These are phyloP conservation scores for Colletotrichum cuscutae DNA, from an alignment of 2,329 filamentous ascomycete species.

Conservation along the genomic window DNA sequence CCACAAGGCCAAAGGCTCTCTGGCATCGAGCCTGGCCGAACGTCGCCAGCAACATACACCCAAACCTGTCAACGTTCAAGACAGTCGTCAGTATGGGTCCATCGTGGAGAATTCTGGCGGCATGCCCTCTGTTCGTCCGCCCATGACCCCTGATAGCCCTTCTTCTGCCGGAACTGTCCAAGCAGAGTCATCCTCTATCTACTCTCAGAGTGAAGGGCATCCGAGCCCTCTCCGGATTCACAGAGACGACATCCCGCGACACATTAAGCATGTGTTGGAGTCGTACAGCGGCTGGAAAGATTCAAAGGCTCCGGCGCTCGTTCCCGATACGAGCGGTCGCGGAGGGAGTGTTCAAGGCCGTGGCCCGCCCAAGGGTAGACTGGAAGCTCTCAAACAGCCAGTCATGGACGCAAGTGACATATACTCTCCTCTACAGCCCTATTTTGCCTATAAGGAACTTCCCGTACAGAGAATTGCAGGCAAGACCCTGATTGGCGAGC, in stretches of 20 bases:
- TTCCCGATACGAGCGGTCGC: background rate
- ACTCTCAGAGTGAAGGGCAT: conserved; percentile 25
- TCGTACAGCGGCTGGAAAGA: conserved; percentile 31
- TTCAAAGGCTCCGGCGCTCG: background rate
- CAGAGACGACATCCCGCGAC: conserved; percentile 15
- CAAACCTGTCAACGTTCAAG: conserved; percentile 14
- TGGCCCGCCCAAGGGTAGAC: background rate
- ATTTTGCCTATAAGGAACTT: conserved; percentile 52
- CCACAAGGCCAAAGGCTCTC: conserved; percentile 13
- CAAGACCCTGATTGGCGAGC: conserved; percentile 65
- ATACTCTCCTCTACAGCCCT: conserved; percentile 56
- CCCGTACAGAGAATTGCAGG: conserved; percentile 52
- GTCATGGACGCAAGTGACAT: conserved; percentile 37
- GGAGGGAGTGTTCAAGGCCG: background rate
- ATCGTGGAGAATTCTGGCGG: conserved; percentile 1
- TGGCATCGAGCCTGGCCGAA: conserved; percentile 29
- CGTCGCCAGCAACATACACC: conserved; percentile 25
- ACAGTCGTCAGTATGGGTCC: conserved; percentile 24
- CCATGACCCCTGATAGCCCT: conserved; percentile 17
- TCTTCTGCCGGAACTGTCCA: background rate
- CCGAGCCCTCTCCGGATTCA: conserved; percentile 18
- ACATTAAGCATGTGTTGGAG: conserved; percentile 29
- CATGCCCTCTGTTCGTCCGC: conserved; percentile 38
- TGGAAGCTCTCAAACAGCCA: conserved; percentile 32
- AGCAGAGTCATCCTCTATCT: conserved; percentile 33